Conservation (phyloP, 2,329 filamentous ascomycete genomes). For the Gaeumannomyces tritici region DNA sequence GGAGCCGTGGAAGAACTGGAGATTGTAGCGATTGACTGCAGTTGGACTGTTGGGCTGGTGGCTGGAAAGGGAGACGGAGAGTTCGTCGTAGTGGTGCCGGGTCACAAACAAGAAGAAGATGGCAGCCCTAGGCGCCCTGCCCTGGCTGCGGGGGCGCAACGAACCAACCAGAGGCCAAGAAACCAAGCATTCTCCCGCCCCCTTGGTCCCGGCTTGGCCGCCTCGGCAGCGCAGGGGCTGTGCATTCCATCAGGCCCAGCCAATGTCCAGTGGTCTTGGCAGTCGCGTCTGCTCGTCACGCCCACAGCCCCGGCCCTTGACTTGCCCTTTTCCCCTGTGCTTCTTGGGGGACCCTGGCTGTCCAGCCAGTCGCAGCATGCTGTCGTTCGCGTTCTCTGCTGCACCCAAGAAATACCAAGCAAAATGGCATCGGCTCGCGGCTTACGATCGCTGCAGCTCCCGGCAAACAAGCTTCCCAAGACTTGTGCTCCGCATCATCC, state of each 20-base stretch:
- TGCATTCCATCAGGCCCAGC: not conserved
- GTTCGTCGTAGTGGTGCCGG: not conserved
- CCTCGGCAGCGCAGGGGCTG: not conserved
- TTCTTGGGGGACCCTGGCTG: too few relatives aligned
- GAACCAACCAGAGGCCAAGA: not conserved
- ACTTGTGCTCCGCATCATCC: not conserved
- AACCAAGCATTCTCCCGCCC: not conserved
- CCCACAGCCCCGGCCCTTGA: too few relatives aligned
- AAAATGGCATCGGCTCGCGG: not conserved
- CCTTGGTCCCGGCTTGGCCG: not conserved
- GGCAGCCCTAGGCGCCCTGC: not conserved
- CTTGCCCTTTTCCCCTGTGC: too few relatives aligned
- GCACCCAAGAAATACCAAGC: not conserved
- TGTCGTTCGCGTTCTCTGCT: not conserved
- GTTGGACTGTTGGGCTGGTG: conserved; percentile 2
- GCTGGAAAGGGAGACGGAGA: not conserved
- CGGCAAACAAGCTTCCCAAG: not conserved
- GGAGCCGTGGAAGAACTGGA: not conserved
- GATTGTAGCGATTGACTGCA: conserved; percentile 2
- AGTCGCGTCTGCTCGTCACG: not conserved
- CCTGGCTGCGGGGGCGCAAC: not conserved
- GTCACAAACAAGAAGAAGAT: not conserved
- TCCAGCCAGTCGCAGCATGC: too few relatives aligned
- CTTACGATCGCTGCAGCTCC: not conserved
- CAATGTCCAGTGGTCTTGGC: not conserved